phyloP scores from a whole-genome alignment of 23 red algal species.

The Gracilaria domingensis region DNA sequence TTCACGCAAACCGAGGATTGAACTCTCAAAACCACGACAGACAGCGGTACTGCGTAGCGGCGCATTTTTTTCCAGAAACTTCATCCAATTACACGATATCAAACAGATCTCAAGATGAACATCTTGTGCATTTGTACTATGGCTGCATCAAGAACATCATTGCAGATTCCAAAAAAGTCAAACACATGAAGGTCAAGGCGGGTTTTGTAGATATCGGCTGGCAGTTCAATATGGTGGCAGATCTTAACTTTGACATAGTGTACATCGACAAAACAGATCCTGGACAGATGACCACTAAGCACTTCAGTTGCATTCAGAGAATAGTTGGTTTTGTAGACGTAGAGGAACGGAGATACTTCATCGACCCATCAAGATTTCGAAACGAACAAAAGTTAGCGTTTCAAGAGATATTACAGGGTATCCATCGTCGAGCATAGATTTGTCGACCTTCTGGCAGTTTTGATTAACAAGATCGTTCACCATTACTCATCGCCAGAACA shows the following conservation, averaged over 20 bases:
- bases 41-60: constrained; percentile 12
- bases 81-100: background rate
- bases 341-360: constrained; percentile 6
- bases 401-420: too few relatives aligned
- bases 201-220: background rate
- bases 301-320: background rate
- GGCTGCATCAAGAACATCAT: background rate
- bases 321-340: background rate
- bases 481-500: too few relatives aligned
- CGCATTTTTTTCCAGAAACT: background rate
- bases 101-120: background rate
- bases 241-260: background rate
- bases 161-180: background rate
- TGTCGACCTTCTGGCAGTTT: too few relatives aligned
- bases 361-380: background rate
- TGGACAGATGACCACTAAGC: background rate
- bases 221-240: background rate
- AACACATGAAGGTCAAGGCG: background rate
- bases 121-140: background rate
- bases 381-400: too few relatives aligned
- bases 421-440: too few relatives aligned
- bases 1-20: background rate
- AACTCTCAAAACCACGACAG: background rate
- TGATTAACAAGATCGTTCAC: too few relatives aligned
- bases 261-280: background rate